Percentiles rank a stretch among this genome's conserved stretches.
Evolutionary conservation across 495 filamentous ascomycete species (phyloP).

Genomic region (Barbatosphaeria neglecta): DNA sequence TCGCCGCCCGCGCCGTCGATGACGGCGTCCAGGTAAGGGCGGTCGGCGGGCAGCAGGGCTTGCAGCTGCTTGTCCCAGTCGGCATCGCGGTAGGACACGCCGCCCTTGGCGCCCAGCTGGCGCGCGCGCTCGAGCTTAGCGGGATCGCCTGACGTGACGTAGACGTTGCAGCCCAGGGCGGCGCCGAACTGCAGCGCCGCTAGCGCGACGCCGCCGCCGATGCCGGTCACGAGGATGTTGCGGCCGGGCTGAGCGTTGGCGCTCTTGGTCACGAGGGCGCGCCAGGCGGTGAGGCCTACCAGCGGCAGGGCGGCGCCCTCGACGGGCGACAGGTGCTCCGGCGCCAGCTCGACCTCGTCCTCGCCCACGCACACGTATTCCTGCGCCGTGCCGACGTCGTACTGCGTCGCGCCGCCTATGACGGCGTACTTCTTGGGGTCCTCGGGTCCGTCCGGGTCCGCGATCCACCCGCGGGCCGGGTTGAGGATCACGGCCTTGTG

Average conservation of each 20-base stretch:
- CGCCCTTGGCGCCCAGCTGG: constrained; percentile 54
- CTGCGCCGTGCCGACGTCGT: constrained; percentile 55
- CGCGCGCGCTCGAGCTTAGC: constrained; percentile 55
- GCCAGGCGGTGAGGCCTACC: constrained; percentile 77
- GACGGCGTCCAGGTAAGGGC: constrained; percentile 53
- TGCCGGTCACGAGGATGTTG: constrained; percentile 64
- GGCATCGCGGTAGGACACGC: constrained; percentile 53
- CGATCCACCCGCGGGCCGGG: constrained; percentile 64
- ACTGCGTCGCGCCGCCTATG: constrained; percentile 55
- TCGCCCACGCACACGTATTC: constrained; percentile 59
- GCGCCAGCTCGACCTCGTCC: constrained; percentile 61
- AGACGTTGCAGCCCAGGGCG: constrained; percentile 52
- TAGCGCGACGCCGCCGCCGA: constrained; percentile 71
- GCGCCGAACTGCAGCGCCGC: constrained; percentile 59
- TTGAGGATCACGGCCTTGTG: constrained; percentile 61
- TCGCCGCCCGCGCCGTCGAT: constrained; percentile 72
- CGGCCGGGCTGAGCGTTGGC: constrained; percentile 45
- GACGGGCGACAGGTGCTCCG: constrained; percentile 52
- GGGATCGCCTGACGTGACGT: constrained; percentile 52
- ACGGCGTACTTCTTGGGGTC: constrained; percentile 48
- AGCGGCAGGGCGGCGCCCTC: constrained; percentile 77
- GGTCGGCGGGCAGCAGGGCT: constrained; percentile 41
- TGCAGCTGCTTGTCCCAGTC: constrained; percentile 61
- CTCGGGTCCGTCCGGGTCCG: constrained; percentile 62
- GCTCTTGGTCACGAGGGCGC: constrained; percentile 65